phyloP scores from a whole-genome alignment of 2,329 filamentous ascomycete species.

The Verticillium nubilum region DNA sequence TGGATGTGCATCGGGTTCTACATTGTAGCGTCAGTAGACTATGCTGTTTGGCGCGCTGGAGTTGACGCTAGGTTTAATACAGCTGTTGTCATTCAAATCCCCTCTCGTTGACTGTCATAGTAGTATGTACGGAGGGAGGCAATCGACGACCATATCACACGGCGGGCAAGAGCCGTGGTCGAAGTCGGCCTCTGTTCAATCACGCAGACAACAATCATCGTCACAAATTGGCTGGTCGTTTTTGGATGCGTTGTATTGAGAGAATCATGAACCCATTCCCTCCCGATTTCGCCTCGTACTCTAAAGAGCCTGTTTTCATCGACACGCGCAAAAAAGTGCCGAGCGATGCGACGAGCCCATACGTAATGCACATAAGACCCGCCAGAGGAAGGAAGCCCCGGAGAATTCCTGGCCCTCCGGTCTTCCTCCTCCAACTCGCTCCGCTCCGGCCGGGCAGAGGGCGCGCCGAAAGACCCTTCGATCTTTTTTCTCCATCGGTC shows the following conservation, averaged over 20 bases:
- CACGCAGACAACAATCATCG: neutral
- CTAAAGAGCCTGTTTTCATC: constrained; percentile 10
- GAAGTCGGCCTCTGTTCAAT: too few relatives aligned
- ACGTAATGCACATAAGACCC: constrained; percentile 10
- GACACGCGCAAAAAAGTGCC: constrained; percentile 5
- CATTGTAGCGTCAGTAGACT: too few relatives aligned
- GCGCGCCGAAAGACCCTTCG: neutral
- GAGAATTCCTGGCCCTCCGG: neutral
- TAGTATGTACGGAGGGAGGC: too few relatives aligned
- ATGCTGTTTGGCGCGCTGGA: too few relatives aligned
- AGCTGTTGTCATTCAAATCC: too few relatives aligned
- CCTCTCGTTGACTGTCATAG: too few relatives aligned
- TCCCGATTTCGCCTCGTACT: constrained; percentile 14
- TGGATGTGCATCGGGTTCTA: too few relatives aligned
- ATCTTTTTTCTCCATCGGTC: neutral
- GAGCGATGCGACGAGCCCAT: constrained; percentile 10
- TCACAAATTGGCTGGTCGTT: neutral
- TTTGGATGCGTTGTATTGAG: constrained; percentile 8
- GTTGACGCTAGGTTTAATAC: too few relatives aligned
- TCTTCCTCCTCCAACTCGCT: neutral
- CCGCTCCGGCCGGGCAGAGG: constrained; percentile 7
- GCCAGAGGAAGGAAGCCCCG: constrained; percentile 5
- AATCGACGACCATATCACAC: too few relatives aligned
- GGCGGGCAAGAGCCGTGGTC: too few relatives aligned
- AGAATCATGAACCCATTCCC: constrained; percentile 16